phyloP scores from a whole-genome alignment of 2,329 filamentous ascomycete genomes.

The Emmonsiellopsis sp. region DNA sequence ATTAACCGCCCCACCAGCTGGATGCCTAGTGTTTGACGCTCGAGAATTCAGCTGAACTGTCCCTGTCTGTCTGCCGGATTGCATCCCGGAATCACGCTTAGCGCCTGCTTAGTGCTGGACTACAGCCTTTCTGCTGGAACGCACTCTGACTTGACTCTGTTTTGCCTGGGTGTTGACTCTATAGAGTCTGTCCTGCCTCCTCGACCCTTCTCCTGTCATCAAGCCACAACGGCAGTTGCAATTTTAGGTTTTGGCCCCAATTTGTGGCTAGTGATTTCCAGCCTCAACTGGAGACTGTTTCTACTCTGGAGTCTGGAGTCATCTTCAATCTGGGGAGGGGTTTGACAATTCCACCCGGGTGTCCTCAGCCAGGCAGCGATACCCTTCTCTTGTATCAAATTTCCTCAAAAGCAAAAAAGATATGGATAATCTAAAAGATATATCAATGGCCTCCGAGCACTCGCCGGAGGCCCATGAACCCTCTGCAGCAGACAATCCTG shows the following conservation, averaged over 20 bases:
- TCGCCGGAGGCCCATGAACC: neutral
- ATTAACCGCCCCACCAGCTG: neutral
- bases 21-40: neutral
- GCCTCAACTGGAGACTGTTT: neutral
- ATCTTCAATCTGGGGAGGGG: neutral
- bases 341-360: neutral
- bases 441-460: neutral
- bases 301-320: neutral
- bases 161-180: no score
- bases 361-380: neutral
- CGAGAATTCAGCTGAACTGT: neutral
- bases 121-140: no score
- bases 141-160: no score
- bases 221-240: neutral
- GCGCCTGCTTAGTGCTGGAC: no score
- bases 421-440: neutral
- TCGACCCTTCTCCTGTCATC: neutral
- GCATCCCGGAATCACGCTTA: neutral
- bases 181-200: neutral
- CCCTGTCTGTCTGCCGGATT: neutral
- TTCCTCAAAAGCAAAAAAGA: neutral
- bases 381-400: neutral
- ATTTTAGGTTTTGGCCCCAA: neutral
- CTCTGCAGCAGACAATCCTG: neutral
- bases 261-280: neutral